phyloP scores from a whole-genome alignment of 2,329 filamentous ascomycete genomes.

The Botrytis paeoniae region DNA sequence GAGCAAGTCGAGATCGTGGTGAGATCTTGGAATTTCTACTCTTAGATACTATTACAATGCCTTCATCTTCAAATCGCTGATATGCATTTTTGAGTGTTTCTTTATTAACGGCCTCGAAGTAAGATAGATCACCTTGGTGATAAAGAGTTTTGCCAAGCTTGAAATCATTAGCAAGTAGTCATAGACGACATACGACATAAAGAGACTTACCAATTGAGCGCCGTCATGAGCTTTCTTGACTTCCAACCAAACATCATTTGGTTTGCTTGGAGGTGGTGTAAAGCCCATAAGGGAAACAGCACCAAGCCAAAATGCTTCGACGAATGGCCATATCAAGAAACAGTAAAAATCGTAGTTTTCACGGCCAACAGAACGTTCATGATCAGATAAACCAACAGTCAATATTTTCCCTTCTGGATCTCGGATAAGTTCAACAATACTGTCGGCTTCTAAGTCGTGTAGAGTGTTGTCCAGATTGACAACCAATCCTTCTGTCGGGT shows the following conservation, averaged over 20 bases:
- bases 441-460: constrained; percentile 70
- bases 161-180: constrained; percentile 27
- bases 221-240: constrained; percentile 73
- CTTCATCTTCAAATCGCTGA: constrained; percentile 82
- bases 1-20: constrained; percentile 64
- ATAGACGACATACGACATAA: not conserved
- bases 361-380: constrained; percentile 73
- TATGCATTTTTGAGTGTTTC: constrained; percentile 95
- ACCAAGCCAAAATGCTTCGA: constrained; percentile 90
- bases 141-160: constrained; percentile 94
- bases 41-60: constrained; percentile 75
- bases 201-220: constrained; percentile 68
- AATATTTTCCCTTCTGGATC: constrained; percentile 55
- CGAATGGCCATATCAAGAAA: constrained; percentile 97
- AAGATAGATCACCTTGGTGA: constrained; percentile 93
- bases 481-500: constrained; percentile 78
- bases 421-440: constrained; percentile 67
- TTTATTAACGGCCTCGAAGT: constrained; percentile 98
- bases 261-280: constrained; percentile 59
- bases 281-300: constrained; percentile 85
- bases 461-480: constrained; percentile 81
- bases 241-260: constrained; percentile 72
- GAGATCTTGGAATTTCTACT: constrained; percentile 60
- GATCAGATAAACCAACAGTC: constrained; percentile 69
- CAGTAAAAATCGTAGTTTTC: constrained; percentile 99